Base-by-base conservation (phyloP, 306 rosid species). In the Notholithocarpus densiflorus region DNA sequence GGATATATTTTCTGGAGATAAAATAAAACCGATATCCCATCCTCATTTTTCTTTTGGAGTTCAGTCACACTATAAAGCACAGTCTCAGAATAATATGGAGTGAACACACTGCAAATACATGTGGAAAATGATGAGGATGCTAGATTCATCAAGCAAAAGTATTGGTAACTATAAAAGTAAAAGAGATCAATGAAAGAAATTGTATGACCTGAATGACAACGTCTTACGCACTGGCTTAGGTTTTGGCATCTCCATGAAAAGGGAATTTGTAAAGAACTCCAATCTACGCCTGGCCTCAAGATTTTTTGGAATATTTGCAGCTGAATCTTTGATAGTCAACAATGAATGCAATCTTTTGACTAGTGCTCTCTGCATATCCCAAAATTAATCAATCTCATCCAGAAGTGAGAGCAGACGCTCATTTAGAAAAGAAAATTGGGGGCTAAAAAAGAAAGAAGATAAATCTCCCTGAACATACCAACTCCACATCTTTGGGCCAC, bases 1-100 rank as follows among this genome's bases (percentile, higher is more conserved):
- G 97, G 97, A 82, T 81, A 94, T 71, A 92, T 94, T 72, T 94
- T 94, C 80, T 94, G 98, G 66, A 94, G 94, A 79, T 94, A 94
- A 87, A 94, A 92, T 85, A 94, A 84, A 81, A 88, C 77, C 37
- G 97, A 91, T 81, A 94, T 94, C 70, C 97, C 98, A 82, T 94
- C 98, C 81, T 94, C 98, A 83, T 94, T 94, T 87, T 86, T 94
- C 90, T 89, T 89, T 80, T 11, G 85, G 27, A 94, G 97, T 83
- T 94, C 98, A 73, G 77, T 61, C 90, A 86, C 88, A 81, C 92
- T 92, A 86, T 94, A 94, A 74, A 94, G 95, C 84, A 94, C 98
- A 56, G 78, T 68, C 90, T 94, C 98, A 40, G 98, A 91, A 84
- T 94, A 94, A 83, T 94, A 94, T 9, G 98, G 98, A 52, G 98